These are phyloP conservation scores for Suillus americanus DNA, from an alignment of 768 basidiomycete species.

Conservation along the genomic window DNA sequence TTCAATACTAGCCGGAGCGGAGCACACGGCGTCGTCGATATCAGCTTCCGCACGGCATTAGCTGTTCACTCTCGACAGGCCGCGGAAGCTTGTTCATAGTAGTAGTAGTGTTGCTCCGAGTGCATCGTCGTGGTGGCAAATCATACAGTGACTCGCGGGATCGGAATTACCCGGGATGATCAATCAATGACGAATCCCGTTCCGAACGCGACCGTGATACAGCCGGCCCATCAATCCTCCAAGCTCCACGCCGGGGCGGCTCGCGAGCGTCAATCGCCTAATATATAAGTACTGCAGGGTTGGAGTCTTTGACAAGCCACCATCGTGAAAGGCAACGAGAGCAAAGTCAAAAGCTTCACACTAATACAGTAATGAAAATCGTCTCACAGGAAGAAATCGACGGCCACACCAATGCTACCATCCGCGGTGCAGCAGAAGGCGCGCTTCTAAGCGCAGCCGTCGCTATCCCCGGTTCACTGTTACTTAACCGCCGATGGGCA, in stretches of 20 bases:
- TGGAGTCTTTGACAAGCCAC: neutral
- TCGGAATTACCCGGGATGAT: neutral
- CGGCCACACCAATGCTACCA: conserved; percentile 53
- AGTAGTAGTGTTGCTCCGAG: no score
- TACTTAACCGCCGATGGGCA: conserved; percentile 50
- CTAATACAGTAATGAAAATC: conserved; percentile 27
- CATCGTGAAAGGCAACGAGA: neutral
- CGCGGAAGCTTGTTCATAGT: neutral
- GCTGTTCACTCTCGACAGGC: no score
- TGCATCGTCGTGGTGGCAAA: neutral
- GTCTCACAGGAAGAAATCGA: conserved; percentile 46
- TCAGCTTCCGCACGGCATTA: neutral
- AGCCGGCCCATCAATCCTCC: neutral
- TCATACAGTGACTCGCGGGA: neutral
- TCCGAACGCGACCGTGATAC: neutral
- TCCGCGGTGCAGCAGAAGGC: conserved; percentile 67
- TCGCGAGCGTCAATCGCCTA: neutral
- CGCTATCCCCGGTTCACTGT: conserved; percentile 49
- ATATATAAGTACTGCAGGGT: neutral
- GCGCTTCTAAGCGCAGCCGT: conserved; percentile 42
- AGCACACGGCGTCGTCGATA: neutral
- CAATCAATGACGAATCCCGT: neutral
- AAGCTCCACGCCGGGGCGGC: neutral
- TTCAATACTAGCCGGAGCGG: neutral
- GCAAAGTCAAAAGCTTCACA: neutral